phyloP scores from a whole-genome alignment of 139 green algal genomes.

The Tetraselmis striata region DNA sequence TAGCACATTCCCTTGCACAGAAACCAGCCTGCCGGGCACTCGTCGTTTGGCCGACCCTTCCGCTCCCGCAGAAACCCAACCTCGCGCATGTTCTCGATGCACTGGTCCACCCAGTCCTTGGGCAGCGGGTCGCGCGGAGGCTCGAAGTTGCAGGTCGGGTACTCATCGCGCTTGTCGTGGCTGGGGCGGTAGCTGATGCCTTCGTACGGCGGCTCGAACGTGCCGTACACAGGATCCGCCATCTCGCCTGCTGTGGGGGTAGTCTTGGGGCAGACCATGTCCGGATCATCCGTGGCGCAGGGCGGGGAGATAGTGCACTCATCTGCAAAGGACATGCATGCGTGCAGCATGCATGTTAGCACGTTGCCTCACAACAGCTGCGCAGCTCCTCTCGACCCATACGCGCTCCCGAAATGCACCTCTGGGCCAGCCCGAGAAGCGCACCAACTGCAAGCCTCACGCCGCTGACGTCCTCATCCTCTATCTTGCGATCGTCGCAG shows the following conservation, averaged over 20 bases:
- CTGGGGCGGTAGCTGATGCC: background rate
- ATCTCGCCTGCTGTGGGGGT: background rate
- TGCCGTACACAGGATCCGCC: background rate
- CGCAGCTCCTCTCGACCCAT: background rate
- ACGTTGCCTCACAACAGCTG: too few species aligned
- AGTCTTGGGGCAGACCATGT: background rate
- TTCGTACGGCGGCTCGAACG: background rate
- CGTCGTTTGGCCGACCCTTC: background rate
- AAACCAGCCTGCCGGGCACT: background rate
- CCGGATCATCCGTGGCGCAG: background rate
- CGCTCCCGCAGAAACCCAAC: background rate
- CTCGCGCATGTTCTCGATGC: background rate
- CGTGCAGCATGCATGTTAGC: background rate
- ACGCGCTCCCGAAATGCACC: background rate
- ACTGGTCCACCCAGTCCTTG: background rate
- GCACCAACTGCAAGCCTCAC: background rate
- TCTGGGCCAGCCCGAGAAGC: background rate
- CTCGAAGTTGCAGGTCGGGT: background rate
- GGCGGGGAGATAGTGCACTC: background rate
- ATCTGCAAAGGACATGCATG: background rate
- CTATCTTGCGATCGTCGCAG: background rate
- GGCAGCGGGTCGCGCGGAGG: background rate
- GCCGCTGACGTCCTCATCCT: background rate
- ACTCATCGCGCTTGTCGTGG: background rate
- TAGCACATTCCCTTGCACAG: background rate